These are phyloP conservation scores for Colletotrichum sp. DNA, from an alignment of 2,329 filamentous ascomycete species.

Conservation along the genomic window DNA sequence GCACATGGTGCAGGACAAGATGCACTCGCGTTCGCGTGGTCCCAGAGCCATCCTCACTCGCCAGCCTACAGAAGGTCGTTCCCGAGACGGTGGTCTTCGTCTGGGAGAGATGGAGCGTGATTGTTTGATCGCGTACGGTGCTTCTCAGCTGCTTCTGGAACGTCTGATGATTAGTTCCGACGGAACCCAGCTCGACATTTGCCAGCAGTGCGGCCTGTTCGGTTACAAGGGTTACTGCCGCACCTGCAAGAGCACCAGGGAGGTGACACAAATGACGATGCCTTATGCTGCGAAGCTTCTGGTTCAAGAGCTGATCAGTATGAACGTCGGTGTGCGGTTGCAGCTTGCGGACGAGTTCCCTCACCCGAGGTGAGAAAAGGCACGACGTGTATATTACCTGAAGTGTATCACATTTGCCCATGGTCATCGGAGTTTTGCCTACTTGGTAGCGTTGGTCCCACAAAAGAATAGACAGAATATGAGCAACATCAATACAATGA, in stretches of 20 bases:
- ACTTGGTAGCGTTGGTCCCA: neutral
- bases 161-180: constrained; percentile 94
- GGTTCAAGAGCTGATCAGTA: constrained; percentile 94
- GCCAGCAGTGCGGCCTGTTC: constrained; percentile 92
- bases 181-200: constrained; percentile 89
- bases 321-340: constrained; percentile 96
- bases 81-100: constrained; percentile 87
- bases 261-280: constrained; percentile 92
- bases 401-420: neutral
- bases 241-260: constrained; percentile 83
- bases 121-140: constrained; percentile 96
- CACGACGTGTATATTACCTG: constrained; percentile 5
- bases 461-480: constrained; percentile 3
- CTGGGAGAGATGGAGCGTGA: constrained; percentile 99
- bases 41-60: constrained; percentile 91
- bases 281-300: constrained; percentile 96
- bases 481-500: neutral
- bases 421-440: constrained; percentile 11
- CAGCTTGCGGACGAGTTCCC: constrained; percentile 96
- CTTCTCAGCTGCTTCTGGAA: constrained; percentile 89
- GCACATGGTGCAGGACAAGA: constrained; percentile 99
- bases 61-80: constrained; percentile 95
- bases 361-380: constrained; percentile 46
- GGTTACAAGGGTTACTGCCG: constrained; percentile 95
- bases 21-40: constrained; percentile 93